Percentiles rank a stretch among this genome's conserved stretches.
These are phyloP conservation scores for Linum usitatissimum DNA, from an alignment of 345 rosid species.

Conservation along the genomic window DNA sequence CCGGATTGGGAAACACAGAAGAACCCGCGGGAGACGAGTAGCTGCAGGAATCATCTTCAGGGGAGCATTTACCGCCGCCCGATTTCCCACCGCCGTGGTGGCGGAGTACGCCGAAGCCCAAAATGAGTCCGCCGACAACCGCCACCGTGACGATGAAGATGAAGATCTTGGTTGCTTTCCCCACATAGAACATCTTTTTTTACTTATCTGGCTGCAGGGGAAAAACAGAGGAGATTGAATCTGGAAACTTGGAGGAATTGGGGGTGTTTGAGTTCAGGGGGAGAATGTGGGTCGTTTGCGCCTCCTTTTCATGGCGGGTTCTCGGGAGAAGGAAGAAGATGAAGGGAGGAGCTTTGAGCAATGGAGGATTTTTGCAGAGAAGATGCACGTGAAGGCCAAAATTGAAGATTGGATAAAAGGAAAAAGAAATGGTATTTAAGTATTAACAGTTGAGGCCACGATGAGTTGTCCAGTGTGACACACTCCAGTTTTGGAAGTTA, in stretches of 20 bases:
- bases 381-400: neutral
- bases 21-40: constrained; percentile 32
- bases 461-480: too few species aligned
- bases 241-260: constrained; percentile 10
- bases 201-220: neutral
- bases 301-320: constrained; percentile 19
- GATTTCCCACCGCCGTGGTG: constrained; percentile 26
- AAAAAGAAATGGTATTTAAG: neutral
- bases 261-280: neutral
- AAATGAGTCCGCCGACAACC: constrained; percentile 54
- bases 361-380: neutral
- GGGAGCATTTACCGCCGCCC: constrained; percentile 36
- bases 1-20: constrained; percentile 19
- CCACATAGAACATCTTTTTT: constrained; percentile 67
- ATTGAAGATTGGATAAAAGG: neutral
- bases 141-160: constrained; percentile 70
- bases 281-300: constrained; percentile 15
- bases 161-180: constrained; percentile 98
- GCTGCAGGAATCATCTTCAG: constrained; percentile 34
- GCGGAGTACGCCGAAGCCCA: constrained; percentile 58
- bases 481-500: too few species aligned
- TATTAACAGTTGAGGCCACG: too few species aligned
- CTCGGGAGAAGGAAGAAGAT: neutral
- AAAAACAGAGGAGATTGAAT: too few species aligned
- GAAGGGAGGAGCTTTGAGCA: neutral